phyloP scores from a whole-genome alignment of 2,329 filamentous ascomycete genomes.

The Calonectria pseudoreteaudii region DNA sequence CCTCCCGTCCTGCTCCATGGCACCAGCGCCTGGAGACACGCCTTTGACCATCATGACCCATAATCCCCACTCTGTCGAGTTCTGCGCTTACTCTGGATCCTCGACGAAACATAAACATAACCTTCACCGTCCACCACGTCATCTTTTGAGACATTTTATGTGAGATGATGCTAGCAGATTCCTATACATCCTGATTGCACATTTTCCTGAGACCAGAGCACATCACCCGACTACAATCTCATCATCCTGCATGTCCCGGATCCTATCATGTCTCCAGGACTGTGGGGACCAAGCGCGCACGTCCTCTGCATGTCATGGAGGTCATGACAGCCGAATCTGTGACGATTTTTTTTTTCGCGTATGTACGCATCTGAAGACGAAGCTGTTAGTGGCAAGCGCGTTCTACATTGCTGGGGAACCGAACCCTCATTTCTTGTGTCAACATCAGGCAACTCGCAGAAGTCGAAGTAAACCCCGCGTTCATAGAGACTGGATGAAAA shows the following conservation, averaged over 20 bases:
- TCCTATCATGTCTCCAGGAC: neutral
- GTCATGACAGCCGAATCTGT: neutral
- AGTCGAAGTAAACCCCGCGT: neutral
- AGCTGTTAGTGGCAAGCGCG: neutral
- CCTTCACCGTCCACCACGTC: neutral
- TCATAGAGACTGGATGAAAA: neutral
- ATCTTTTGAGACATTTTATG: neutral
- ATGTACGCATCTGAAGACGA: neutral
- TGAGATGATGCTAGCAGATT: neutral
- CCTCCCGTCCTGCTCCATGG: neutral
- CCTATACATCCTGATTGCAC: neutral
- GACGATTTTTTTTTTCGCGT: neutral
- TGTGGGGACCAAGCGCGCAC: neutral
- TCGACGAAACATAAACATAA: neutral
- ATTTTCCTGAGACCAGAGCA: neutral
- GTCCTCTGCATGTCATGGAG: constrained; percentile 4
- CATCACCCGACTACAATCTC: neutral
- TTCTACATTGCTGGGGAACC: neutral
- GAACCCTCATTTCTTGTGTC: neutral
- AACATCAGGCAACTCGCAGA: neutral
- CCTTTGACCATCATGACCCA: neutral
- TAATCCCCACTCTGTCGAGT: neutral
- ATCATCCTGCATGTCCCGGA: neutral
- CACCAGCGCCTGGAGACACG: neutral
- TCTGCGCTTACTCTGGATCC: neutral